A percentile compares a stretch with the other conserved stretches of the same genome.
phyloP scores from a whole-genome alignment of 164 flowering plant genomes.

The Nymphaea thermarum region DNA sequence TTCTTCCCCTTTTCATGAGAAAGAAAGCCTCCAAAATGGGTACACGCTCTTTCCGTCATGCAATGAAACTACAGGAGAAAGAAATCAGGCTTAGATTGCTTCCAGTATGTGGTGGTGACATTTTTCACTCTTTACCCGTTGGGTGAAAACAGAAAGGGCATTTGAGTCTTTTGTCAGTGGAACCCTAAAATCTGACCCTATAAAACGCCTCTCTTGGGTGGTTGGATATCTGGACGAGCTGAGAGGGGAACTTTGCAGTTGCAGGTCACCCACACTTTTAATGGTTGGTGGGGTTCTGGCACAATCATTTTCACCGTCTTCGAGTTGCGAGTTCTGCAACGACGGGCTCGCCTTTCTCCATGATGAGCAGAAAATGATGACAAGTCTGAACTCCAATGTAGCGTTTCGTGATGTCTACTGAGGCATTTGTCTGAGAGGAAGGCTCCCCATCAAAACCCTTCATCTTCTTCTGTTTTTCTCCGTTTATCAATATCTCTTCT shows the following conservation, averaged over 20 bases:
- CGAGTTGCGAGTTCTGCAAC: background rate
- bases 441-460: conserved; percentile 1
- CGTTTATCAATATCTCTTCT: background rate
- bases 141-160: too few relatives aligned
- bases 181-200: too few relatives aligned
- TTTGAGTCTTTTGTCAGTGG: too few relatives aligned
- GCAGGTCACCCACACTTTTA: background rate
- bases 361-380: conserved; percentile 43
- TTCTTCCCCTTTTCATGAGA: too few relatives aligned
- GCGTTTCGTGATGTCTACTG: conserved; percentile 34
- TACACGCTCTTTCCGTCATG: too few relatives aligned
- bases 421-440: conserved; percentile 58
- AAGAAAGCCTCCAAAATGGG: too few relatives aligned
- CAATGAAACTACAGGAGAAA: too few relatives aligned
- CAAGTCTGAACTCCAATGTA: conserved; percentile 32
- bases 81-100: too few relatives aligned
- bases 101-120: too few relatives aligned
- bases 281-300: background rate
- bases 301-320: background rate
- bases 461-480: background rate
- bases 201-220: background rate
- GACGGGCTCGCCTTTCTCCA: conserved; percentile 16
- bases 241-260: background rate
- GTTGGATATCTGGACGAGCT: background rate
- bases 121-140: too few relatives aligned